A percentile compares a stretch with the other conserved stretches of the same genome.
These are phyloP conservation scores for Helotiales sp. DNA, from an alignment of 2,329 filamentous ascomycete genomes.

Conservation along the genomic window DNA sequence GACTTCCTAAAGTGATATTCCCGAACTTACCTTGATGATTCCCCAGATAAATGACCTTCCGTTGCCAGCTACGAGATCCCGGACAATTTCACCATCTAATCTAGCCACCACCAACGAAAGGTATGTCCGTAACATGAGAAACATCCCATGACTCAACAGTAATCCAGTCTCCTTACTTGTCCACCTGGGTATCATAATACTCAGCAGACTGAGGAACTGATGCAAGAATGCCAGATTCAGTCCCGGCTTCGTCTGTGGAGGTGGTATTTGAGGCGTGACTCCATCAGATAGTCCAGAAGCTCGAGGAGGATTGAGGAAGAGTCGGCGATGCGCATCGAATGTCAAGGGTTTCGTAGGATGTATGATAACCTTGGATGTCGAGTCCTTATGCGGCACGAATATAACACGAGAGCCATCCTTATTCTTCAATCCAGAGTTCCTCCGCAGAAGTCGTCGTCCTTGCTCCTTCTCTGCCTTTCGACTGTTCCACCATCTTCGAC, in stretches of 20 bases:
- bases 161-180: conserved; percentile 93
- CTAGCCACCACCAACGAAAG: conserved; percentile 90
- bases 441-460: conserved; percentile 76
- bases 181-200: conserved; percentile 97
- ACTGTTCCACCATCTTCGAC: conserved; percentile 74
- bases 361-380: conserved; percentile 89
- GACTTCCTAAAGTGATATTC: not conserved
- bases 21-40: conserved; percentile 65
- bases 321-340: conserved; percentile 90
- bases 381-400: conserved; percentile 87
- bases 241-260: conserved; percentile 87
- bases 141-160: conserved; percentile 83
- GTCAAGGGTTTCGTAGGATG: conserved; percentile 87
- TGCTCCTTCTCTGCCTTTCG: conserved; percentile 77
- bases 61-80: conserved; percentile 93
- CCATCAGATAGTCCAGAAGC: conserved; percentile 76
- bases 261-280: conserved; percentile 67
- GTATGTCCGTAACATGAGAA: conserved; percentile 90
- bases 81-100: conserved; percentile 92
- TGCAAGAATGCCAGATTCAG: conserved; percentile 95
- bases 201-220: conserved; percentile 92
- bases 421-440: conserved; percentile 89
- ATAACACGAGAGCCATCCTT: conserved; percentile 95
- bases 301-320: conserved; percentile 89
- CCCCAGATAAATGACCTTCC: conserved; percentile 86